A percentile compares a stretch with the other conserved stretches of the same genome.
These are phyloP conservation scores for Salix arbutifolia DNA, from an alignment of 345 rosid species.

Conservation along the genomic window DNA sequence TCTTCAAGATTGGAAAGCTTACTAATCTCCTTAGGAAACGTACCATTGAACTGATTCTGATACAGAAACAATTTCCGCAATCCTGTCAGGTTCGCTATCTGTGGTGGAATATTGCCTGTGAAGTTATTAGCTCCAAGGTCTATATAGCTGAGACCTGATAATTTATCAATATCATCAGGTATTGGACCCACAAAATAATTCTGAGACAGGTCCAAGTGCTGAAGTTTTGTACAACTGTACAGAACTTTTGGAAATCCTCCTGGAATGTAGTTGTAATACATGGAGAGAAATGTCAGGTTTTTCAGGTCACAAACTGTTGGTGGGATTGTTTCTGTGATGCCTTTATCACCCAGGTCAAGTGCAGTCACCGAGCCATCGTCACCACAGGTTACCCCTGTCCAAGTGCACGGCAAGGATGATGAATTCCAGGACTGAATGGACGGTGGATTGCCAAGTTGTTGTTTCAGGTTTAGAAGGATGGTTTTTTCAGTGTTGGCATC, in stretches of 20 bases:
- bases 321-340: slow-evolving; percentile 50
- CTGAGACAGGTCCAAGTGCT: slow-evolving; percentile 50
- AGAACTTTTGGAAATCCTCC: slow-evolving; percentile 58
- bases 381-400: slow-evolving; percentile 51
- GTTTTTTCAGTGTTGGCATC: slow-evolving; percentile 28
- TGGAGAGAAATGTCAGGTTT: slow-evolving; percentile 40
- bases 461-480: slow-evolving; percentile 52
- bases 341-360: slow-evolving; percentile 26
- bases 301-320: slow-evolving; percentile 58
- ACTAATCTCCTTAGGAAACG: slow-evolving; percentile 75
- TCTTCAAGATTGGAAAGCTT: slow-evolving; percentile 53
- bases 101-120: slow-evolving; percentile 63
- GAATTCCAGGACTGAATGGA: slow-evolving; percentile 56
- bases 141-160: slow-evolving; percentile 44
- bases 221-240: slow-evolving; percentile 60
- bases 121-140: slow-evolving; percentile 56
- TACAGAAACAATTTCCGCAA: slow-evolving; percentile 35
- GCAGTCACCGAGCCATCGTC: slow-evolving; percentile 37
- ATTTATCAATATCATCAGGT: slow-evolving; percentile 53
- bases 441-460: slow-evolving; percentile 52
- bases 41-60: slow-evolving; percentile 56
- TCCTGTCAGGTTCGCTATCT: slow-evolving; percentile 41
- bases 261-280: slow-evolving; percentile 47
- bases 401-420: slow-evolving; percentile 55
- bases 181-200: slow-evolving; percentile 62